Evolutionary conservation across 768 basidiomycete species (phyloP).

Genomic region (Suillus occidentalis): DNA sequence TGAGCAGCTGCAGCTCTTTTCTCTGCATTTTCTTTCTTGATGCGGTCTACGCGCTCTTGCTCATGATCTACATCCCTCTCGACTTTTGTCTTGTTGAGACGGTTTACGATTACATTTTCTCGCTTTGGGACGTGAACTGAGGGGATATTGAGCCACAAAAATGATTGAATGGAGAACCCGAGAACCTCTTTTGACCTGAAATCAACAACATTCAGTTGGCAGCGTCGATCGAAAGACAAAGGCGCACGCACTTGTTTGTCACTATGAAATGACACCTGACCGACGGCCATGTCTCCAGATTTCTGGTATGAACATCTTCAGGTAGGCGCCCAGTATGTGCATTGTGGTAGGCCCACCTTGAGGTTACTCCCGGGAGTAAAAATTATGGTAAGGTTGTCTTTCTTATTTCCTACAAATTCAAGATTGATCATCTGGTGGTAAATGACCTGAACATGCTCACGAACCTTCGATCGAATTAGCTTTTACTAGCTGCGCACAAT

Average conservation of each 20-base stretch:
- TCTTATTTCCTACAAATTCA: slow-evolving; percentile 78
- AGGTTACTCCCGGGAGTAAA: slow-evolving; percentile 93
- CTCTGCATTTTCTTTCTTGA: slow-evolving; percentile 71
- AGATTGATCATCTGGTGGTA: background rate
- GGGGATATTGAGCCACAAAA: background rate
- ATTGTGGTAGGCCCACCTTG: slow-evolving; percentile 52
- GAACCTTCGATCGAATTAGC: slow-evolving; percentile 95
- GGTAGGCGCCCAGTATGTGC: slow-evolving; percentile 1
- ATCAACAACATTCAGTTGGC: background rate
- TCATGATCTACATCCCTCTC: slow-evolving; percentile 90
- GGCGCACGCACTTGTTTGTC: slow-evolving; percentile 68
- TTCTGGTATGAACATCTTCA: slow-evolving; percentile 56
- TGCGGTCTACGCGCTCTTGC: slow-evolving; percentile 76
- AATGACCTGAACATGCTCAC: slow-evolving; percentile 3
- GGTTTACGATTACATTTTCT: slow-evolving; percentile 88
- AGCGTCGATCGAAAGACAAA: background rate
- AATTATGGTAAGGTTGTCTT: slow-evolving; percentile 89
- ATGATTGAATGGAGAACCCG: background rate
- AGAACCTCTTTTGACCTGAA: slow-evolving; percentile 79
- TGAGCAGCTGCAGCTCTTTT: slow-evolving; percentile 64
- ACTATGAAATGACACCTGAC: slow-evolving; percentile 92
- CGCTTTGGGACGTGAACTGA: slow-evolving; percentile 77
- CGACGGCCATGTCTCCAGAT: slow-evolving; percentile 97
- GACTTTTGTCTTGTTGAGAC: slow-evolving; percentile 90
- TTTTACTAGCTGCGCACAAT: slow-evolving; percentile 95